These are phyloP conservation scores for Populus deltoides DNA, from an alignment of 345 rosid genomes.

Conservation along the genomic window DNA sequence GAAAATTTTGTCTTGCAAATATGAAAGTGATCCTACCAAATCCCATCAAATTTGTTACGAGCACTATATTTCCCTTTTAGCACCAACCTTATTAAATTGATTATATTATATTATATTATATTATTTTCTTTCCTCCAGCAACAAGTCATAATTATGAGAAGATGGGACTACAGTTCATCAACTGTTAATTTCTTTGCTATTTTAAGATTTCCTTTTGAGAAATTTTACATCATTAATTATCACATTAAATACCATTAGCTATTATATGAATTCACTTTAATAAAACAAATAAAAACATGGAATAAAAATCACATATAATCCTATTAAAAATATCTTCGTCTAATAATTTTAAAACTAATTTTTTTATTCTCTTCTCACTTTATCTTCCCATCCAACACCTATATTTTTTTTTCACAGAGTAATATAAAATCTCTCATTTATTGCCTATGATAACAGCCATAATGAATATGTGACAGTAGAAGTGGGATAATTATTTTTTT, in stretches of 20 bases:
- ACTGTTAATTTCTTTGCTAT: background rate
- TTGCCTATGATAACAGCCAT: background rate
- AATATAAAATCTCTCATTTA: too few relatives aligned
- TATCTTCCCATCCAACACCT: too few relatives aligned
- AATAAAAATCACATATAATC: too few relatives aligned
- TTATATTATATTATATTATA: background rate
- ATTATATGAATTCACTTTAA: too few relatives aligned
- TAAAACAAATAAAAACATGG: too few relatives aligned
- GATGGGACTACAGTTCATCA: background rate
- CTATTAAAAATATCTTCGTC: too few relatives aligned
- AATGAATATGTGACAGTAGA: background rate
- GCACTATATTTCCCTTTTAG: background rate
- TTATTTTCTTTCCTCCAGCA: background rate
- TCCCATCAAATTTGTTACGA: background rate
- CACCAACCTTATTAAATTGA: background rate
- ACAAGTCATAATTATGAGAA: background rate
- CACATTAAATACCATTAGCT: too few relatives aligned
- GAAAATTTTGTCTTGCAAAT: background rate
- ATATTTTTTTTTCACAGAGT: too few relatives aligned
- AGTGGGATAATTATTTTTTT: background rate
- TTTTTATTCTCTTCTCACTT: too few relatives aligned
- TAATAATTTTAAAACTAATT: too few relatives aligned
- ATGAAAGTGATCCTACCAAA: background rate
- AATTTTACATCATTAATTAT: too few relatives aligned
- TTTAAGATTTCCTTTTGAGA: background rate